These are phyloP conservation scores for Draba incana DNA, from an alignment of 345 rosid genomes.

Conservation along the genomic window DNA sequence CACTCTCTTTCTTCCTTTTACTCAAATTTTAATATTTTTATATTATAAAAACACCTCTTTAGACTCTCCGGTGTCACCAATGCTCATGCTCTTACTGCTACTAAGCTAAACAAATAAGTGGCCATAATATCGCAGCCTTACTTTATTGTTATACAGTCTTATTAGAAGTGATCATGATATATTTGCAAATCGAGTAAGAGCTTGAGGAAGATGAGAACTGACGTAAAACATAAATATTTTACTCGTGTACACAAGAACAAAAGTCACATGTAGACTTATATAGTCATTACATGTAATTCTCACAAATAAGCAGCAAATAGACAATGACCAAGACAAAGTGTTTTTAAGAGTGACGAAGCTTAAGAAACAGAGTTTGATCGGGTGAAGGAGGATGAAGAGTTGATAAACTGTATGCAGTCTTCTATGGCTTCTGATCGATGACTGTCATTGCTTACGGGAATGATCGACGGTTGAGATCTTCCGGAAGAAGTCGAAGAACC, in stretches of 20 bases:
- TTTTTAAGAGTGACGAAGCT: conserved; percentile 18
- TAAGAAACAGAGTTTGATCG: conserved; percentile 55
- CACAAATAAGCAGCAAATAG: conserved; percentile 3
- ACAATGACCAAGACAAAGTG: conserved; percentile 5
- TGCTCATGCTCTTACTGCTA: too few species aligned
- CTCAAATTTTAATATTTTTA: too few species aligned
- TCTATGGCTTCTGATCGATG: conserved; percentile 72
- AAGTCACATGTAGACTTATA: conserved; percentile 3
- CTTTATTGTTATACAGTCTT: background rate
- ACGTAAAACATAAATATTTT: background rate
- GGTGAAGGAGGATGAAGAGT: conserved; percentile 63
- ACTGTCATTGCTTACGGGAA: conserved; percentile 51
- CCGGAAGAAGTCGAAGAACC: conserved; percentile 46
- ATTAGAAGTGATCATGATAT: too few species aligned
- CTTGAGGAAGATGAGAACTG: background rate
- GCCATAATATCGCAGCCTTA: too few species aligned
- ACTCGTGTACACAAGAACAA: background rate
- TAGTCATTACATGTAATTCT: conserved; percentile 22
- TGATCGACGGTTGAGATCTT: conserved; percentile 50
- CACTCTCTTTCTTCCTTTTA: too few species aligned
- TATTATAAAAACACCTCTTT: too few species aligned
- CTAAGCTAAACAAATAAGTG: background rate
- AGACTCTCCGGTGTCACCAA: too few species aligned
- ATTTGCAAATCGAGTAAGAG: too few species aligned
- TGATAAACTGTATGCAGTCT: conserved; percentile 84